Percentiles rank a stretch among this genome's conserved stretches.
These are phyloP conservation scores for Hymenoscyphus salicellus DNA, from an alignment of 2,329 filamentous ascomycete species.

Conservation along the genomic window DNA sequence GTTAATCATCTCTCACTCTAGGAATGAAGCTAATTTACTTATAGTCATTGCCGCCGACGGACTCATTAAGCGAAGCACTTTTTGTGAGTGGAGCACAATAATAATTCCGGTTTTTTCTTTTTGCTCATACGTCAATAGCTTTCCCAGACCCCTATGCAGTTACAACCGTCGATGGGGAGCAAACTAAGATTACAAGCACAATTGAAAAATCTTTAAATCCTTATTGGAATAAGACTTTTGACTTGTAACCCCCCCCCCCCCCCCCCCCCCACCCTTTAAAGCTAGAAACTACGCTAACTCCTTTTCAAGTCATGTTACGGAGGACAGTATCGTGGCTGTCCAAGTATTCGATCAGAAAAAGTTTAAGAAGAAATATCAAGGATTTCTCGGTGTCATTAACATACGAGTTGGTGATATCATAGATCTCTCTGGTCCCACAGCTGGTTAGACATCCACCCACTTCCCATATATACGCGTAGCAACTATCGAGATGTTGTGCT, in stretches of 20 bases:
- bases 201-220: neutral
- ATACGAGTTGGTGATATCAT: neutral
- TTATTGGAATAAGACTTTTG: neutral
- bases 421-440: neutral
- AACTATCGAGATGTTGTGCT: neutral
- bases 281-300: neutral
- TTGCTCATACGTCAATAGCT: neutral
- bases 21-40: neutral
- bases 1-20: neutral
- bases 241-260: neutral
- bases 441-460: too few relatives aligned
- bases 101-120: neutral
- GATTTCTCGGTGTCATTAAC: neutral
- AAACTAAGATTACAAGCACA: neutral
- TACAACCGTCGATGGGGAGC: neutral
- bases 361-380: neutral
- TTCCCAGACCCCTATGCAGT: neutral
- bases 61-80: neutral
- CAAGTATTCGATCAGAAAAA: neutral
- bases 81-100: neutral
- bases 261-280: neutral
- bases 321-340: neutral
- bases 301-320: neutral
- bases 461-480: too few relatives aligned
- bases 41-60: neutral